Conservation (phyloP, 2,329 filamentous ascomycete genomes). For the Fonsecaea monophora region DNA sequence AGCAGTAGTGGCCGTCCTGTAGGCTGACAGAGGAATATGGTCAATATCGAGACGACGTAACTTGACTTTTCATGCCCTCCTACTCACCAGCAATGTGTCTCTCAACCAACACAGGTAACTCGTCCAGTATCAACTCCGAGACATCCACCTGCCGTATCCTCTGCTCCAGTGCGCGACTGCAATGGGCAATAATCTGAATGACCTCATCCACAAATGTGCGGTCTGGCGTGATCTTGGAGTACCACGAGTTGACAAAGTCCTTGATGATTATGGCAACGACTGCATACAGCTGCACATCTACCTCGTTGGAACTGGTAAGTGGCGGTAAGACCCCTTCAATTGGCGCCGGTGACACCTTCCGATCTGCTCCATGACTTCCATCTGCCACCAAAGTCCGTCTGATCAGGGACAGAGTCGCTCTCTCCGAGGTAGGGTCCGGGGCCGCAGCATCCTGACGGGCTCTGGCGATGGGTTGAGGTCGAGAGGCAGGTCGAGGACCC, state of each 20-base stretch:
- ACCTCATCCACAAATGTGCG: constrained; percentile 86
- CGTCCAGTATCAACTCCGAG: constrained; percentile 82
- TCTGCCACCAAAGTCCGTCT: constrained; percentile 75
- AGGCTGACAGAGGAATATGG: constrained; percentile 61
- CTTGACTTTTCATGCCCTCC: constrained; percentile 15
- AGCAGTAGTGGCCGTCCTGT: constrained; percentile 70
- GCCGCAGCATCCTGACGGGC: constrained; percentile 40
- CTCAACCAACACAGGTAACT: constrained; percentile 81
- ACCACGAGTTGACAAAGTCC: constrained; percentile 93
- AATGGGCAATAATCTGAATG: constrained; percentile 89
- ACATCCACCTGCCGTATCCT: constrained; percentile 81
- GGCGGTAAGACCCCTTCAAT: constrained; percentile 86
- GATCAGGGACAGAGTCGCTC: constrained; percentile 79
- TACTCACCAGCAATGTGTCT: constrained; percentile 77
- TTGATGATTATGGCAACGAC: constrained; percentile 87
- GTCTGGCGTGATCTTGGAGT: constrained; percentile 88
- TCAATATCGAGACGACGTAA: constrained; percentile 10
- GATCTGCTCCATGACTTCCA: constrained; percentile 54
- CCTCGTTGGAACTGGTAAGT: constrained; percentile 89
- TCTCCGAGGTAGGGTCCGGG: constrained; percentile 69
- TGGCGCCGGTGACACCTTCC: constrained; percentile 67
- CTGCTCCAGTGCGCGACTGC: constrained; percentile 85
- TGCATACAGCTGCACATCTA: constrained; percentile 92
- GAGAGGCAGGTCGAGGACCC: constrained; percentile 42
- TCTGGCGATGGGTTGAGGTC: constrained; percentile 43